These are phyloP conservation scores for Tricholoma sp. DNA, from an alignment of 768 basidiomycete genomes.

Conservation along the genomic window DNA sequence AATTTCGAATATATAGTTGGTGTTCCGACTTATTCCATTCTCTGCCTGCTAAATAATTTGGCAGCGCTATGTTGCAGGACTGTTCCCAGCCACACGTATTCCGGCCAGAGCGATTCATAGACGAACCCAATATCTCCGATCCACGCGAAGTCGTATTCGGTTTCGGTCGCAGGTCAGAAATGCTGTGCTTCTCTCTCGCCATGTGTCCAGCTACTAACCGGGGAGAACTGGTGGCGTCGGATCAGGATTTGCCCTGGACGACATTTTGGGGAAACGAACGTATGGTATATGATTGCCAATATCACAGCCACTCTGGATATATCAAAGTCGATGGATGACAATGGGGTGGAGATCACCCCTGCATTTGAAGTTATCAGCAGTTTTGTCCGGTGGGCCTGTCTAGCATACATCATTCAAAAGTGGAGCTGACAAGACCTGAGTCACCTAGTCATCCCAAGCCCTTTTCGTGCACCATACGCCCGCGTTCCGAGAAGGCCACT, in stretches of 20 bases:
- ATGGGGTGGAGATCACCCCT: slow-evolving; percentile 37
- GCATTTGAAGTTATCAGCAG: slow-evolving; percentile 33
- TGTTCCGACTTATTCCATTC: neutral
- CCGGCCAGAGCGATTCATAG: slow-evolving; percentile 45
- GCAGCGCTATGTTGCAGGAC: slow-evolving; percentile 37
- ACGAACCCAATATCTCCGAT: slow-evolving; percentile 33
- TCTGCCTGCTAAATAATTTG: neutral
- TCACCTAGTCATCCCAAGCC: slow-evolving; percentile 44
- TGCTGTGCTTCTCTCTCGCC: neutral
- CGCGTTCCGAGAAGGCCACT: slow-evolving; percentile 31
- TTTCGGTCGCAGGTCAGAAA: slow-evolving; percentile 47
- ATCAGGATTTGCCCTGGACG: slow-evolving; percentile 50
- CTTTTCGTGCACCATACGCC: slow-evolving; percentile 41
- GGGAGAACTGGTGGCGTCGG: neutral
- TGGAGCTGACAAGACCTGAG: neutral
- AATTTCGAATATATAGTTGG: slow-evolving; percentile 40
- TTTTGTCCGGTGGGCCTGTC: slow-evolving; percentile 39
- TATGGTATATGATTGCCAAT: slow-evolving; percentile 41
- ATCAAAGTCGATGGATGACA: slow-evolving; percentile 31
- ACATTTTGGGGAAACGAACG: slow-evolving; percentile 42
- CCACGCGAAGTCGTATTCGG: slow-evolving; percentile 50
- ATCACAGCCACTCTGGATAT: slow-evolving; percentile 44
- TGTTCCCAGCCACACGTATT: slow-evolving; percentile 44
- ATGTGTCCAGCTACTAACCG: neutral
- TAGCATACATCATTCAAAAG: neutral